Evolutionary conservation across 805 yeast genomes (phyloP).

Genomic region (Metschnikowia gelsemii): DNA sequence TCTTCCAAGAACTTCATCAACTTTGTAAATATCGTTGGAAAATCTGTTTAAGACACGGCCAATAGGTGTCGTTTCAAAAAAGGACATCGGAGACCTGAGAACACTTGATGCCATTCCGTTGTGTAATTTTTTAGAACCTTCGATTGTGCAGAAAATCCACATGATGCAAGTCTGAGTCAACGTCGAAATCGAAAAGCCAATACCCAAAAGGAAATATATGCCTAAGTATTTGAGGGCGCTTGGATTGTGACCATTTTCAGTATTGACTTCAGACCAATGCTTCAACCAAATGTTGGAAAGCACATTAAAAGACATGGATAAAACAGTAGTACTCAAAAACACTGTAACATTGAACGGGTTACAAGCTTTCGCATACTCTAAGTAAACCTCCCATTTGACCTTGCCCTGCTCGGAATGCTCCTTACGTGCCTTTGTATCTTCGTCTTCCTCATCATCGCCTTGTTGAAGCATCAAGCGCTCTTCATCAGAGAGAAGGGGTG

Average conservation of each 20-base stretch:
- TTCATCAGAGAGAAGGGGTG: conserved; percentile 39
- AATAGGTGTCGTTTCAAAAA: conserved; percentile 93
- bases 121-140: conserved; percentile 77
- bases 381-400: conserved; percentile 84
- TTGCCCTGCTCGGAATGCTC: conserved; percentile 92
- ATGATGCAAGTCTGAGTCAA: conserved; percentile 66
- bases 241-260: conserved; percentile 68
- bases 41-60: conserved; percentile 90
- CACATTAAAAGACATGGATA: conserved; percentile 61
- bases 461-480: conserved; percentile 32
- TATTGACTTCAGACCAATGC: conserved; percentile 93
- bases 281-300: conserved; percentile 88
- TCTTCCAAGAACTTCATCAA: conserved; percentile 76
- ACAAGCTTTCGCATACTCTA: conserved; percentile 84
- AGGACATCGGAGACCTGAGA: conserved; percentile 89
- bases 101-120: conserved; percentile 69
- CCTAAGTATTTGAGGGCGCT: conserved; percentile 68
- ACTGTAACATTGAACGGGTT: conserved; percentile 62
- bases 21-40: conserved; percentile 84
- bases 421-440: conserved; percentile 45
- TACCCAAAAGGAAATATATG: conserved; percentile 72
- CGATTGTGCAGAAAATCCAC: conserved; percentile 80
- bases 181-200: conserved; percentile 58
- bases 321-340: conserved; percentile 54
- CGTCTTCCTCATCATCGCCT: conserved; percentile 36